Evolutionary conservation across 140 eudicot genomes (phyloP).

Genomic region (Oenanthe javanica): DNA sequence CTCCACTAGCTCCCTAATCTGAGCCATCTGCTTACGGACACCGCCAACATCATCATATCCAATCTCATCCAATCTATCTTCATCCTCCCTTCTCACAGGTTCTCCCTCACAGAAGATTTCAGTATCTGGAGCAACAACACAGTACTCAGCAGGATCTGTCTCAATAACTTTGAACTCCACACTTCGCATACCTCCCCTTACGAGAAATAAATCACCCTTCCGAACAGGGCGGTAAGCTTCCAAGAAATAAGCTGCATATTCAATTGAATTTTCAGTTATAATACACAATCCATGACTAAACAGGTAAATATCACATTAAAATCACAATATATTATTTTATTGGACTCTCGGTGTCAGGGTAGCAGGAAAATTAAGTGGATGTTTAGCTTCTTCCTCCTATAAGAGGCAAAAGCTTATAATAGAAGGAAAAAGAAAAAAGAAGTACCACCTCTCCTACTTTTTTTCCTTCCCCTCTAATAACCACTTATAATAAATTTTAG

Average conservation of each 20-base stretch:
- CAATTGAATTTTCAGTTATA: neutral
- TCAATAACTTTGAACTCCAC: slow-evolving; percentile 69
- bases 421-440: no score
- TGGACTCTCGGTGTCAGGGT: neutral
- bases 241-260: slow-evolving; percentile 52
- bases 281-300: neutral
- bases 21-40: slow-evolving; percentile 51
- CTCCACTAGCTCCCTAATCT: slow-evolving; percentile 42
- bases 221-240: slow-evolving; percentile 76
- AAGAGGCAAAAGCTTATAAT: no score
- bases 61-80: slow-evolving; percentile 39
- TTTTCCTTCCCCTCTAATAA: no score
- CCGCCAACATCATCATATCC: slow-evolving; percentile 52
- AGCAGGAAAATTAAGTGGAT: neutral
- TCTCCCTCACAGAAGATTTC: slow-evolving; percentile 48
- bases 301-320: no score
- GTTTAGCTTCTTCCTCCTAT: no score
- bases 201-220: slow-evolving; percentile 60
- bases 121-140: slow-evolving; percentile 48
- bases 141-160: slow-evolving; percentile 44
- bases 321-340: neutral
- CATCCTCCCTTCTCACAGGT: slow-evolving; percentile 43
- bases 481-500: no score
- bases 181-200: slow-evolving; percentile 76
- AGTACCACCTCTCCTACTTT: no score